Percentiles rank a stretch among this genome's conserved stretches.
phyloP scores from a whole-genome alignment of 148 eudicot species.

The Polygonum aviculare region DNA sequence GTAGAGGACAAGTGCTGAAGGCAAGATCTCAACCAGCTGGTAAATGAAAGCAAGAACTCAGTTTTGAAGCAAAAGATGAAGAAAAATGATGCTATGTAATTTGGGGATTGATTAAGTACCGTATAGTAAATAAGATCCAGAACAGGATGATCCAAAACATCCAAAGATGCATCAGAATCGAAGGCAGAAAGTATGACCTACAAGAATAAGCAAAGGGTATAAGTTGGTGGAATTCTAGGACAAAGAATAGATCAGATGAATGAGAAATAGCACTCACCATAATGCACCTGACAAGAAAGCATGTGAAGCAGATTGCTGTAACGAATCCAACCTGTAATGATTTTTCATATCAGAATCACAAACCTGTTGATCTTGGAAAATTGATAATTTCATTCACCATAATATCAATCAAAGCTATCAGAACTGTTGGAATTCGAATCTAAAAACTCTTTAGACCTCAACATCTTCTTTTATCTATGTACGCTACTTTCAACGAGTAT shows the following conservation, averaged over 20 bases:
- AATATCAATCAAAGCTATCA: not conserved
- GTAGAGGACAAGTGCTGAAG: conserved; percentile 44
- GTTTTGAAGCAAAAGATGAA: not conserved
- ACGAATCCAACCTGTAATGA: conserved; percentile 82
- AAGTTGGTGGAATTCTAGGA: not conserved
- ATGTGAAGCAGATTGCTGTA: conserved; percentile 75
- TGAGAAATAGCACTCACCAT: conserved; percentile 45
- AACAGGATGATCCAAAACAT: conserved; percentile 81
- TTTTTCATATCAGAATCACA: not conserved
- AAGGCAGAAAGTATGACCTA: conserved; percentile 78
- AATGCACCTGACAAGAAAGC: conserved; percentile 80
- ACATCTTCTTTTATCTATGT: no score
- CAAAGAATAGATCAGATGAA: not conserved
- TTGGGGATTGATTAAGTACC: conserved; percentile 23
- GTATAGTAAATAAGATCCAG: conserved; percentile 59
- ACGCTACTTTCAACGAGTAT: not conserved
- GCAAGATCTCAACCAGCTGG: conserved; percentile 44
- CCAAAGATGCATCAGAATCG: conserved; percentile 64
- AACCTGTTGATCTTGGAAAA: not conserved
- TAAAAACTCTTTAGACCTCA: no score
- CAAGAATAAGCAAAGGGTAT: not conserved
- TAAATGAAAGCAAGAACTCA: conserved; percentile 1
- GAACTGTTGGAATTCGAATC: not conserved
- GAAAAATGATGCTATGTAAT: not conserved
- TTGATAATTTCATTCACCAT: not conserved